Percentiles rank a stretch among this genome's conserved stretches.
These are phyloP conservation scores for Pseudocercospora ulei DNA, from an alignment of 2,329 filamentous ascomycete species.

Conservation along the genomic window DNA sequence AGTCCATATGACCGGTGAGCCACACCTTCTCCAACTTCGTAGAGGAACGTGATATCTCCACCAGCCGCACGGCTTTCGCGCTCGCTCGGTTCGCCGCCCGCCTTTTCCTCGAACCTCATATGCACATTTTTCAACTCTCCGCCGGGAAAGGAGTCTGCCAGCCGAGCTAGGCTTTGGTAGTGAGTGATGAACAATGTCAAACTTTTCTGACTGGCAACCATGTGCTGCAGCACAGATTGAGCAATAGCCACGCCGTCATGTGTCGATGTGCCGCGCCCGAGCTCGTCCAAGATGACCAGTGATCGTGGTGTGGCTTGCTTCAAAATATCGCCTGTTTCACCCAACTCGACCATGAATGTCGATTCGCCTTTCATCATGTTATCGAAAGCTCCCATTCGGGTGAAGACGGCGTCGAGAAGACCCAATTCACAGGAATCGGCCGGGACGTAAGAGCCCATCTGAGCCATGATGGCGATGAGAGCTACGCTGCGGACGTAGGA, in stretches of 20 bases:
- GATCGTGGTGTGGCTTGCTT: constrained; percentile 76
- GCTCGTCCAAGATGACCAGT: constrained; percentile 86
- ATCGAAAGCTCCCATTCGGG: constrained; percentile 90
- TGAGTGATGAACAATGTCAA: constrained; percentile 95
- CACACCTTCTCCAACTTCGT: constrained; percentile 82
- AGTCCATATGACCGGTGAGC: constrained; percentile 90
- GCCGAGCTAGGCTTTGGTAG: constrained; percentile 75
- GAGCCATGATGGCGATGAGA: constrained; percentile 83
- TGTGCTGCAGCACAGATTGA: constrained; percentile 75
- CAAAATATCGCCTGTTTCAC: constrained; percentile 82
- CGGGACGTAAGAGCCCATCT: constrained; percentile 89
- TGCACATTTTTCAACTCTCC: constrained; percentile 77
- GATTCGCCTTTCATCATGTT: constrained; percentile 91
- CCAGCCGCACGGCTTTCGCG: constrained; percentile 41
- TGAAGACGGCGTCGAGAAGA: constrained; percentile 83
- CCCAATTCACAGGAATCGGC: constrained; percentile 64
- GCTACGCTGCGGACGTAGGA: constrained; percentile 90
- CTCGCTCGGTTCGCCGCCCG: constrained; percentile 42
- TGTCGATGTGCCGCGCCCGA: constrained; percentile 85
- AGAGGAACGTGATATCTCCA: constrained; percentile 84
- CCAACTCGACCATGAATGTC: constrained; percentile 97
- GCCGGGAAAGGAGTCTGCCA: constrained; percentile 57
- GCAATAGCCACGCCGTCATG: constrained; percentile 96
- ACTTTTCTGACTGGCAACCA: constrained; percentile 63
- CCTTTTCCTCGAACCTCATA: constrained; percentile 68